Conservation (phyloP, 768 basidiomycete genomes). For the Kwoniella bestiolae region DNA sequence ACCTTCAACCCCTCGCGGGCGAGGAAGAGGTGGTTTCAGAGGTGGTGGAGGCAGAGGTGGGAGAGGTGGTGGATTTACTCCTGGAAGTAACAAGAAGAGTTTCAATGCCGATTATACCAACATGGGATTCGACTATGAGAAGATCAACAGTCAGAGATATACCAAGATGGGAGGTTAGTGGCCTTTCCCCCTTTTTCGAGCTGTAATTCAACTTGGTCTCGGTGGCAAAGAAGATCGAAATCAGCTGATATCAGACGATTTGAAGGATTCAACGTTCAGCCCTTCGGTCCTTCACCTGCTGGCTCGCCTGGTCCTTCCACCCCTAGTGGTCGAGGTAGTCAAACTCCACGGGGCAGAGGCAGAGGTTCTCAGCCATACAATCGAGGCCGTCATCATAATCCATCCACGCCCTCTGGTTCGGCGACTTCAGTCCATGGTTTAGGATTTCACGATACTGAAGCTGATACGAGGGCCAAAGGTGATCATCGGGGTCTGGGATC, state of each 20-base stretch:
- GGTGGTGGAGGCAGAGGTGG: conserved; percentile 31
- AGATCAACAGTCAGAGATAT: conserved; percentile 44
- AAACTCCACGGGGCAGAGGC: conserved; percentile 29
- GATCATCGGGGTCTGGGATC: conserved; percentile 25
- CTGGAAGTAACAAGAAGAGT: conserved; percentile 20
- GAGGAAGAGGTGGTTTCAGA: conserved; percentile 33
- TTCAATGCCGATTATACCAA: conserved; percentile 43
- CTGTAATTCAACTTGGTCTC: background rate
- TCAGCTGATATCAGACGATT: background rate
- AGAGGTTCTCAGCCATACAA: conserved; percentile 6
- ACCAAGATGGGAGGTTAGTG: conserved; percentile 47
- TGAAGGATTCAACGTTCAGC: conserved; percentile 40
- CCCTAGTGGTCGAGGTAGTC: conserved; percentile 13
- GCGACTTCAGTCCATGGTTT: conserved; percentile 44
- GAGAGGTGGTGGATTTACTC: conserved; percentile 15
- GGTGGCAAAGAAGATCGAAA: background rate
- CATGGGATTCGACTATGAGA: conserved; percentile 42
- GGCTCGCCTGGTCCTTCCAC: conserved; percentile 15
- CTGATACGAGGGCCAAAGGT: conserved; percentile 11
- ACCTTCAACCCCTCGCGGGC: conserved; percentile 33
- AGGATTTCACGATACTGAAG: conserved; percentile 29
- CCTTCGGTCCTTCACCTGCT: conserved; percentile 25
- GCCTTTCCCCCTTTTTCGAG: background rate
- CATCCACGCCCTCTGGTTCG: conserved; percentile 33
- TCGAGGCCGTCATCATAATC: conserved; percentile 17